These are phyloP conservation scores for Pestalotiopsis sp. DNA, from an alignment of 2,329 filamentous ascomycete species.

Conservation along the genomic window DNA sequence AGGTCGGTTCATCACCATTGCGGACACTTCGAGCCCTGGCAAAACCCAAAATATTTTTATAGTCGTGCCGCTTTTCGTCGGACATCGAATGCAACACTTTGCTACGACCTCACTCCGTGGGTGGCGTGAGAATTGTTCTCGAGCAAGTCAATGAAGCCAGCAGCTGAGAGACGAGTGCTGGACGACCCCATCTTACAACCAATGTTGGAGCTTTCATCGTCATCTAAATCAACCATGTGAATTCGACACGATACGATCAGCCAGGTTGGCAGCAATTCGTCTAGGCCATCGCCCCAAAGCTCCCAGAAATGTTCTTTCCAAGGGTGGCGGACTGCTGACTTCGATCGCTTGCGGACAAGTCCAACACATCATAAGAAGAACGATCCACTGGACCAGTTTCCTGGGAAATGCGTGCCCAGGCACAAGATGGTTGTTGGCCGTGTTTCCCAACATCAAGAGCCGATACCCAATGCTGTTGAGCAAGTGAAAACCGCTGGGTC, in stretches of 20 bases:
- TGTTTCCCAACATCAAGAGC: neutral
- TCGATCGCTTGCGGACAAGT: neutral
- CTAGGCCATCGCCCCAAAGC: neutral
- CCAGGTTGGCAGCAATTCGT: neutral
- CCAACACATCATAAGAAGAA: neutral
- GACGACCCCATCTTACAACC: neutral
- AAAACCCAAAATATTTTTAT: neutral
- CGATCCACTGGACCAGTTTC: neutral
- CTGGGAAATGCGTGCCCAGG: neutral
- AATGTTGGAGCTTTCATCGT: neutral
- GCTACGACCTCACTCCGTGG: neutral
- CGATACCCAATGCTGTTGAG: neutral
- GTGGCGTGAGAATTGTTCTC: neutral
- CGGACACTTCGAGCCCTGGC: neutral
- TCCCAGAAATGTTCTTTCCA: neutral
- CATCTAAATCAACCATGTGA: neutral
- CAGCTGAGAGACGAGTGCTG: neutral
- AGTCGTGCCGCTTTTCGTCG: neutral
- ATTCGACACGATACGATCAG: neutral
- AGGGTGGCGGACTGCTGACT: neutral
- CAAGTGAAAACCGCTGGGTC: neutral
- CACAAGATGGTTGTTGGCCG: neutral
- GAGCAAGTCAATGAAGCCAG: neutral
- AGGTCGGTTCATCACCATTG: neutral
- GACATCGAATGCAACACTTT: neutral